Conservation (phyloP, 768 basidiomycete genomes). For the Tulasnella sp. region DNA sequence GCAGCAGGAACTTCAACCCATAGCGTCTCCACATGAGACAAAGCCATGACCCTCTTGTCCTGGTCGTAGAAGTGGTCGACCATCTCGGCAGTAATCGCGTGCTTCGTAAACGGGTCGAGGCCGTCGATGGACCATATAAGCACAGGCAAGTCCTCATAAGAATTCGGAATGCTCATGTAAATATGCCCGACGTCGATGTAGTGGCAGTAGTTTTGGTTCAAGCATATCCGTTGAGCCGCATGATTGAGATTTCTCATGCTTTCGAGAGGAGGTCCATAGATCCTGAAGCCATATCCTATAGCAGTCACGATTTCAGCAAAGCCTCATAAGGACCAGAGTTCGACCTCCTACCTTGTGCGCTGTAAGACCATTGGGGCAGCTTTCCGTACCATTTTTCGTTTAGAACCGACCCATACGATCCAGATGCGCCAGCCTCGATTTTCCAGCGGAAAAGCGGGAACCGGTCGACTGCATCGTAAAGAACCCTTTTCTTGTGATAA, state of each 20-base stretch:
- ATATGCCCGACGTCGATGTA: background rate
- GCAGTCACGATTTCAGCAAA: background rate
- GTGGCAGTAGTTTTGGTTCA: background rate
- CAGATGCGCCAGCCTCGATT: background rate
- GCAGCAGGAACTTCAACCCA: background rate
- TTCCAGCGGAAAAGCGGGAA: background rate
- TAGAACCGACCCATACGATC: too few species aligned
- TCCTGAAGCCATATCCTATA: background rate
- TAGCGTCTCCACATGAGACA: background rate
- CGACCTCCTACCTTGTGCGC: background rate
- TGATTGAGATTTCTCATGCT: background rate
- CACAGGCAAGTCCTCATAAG: background rate
- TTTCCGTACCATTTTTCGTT: background rate
- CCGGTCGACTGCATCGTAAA: background rate
- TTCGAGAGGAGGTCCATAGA: background rate
- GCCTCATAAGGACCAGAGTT: background rate
- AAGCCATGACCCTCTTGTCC: background rate
- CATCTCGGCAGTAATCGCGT: background rate
- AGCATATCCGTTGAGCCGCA: background rate
- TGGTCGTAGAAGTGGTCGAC: background rate
- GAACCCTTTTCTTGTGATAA: background rate
- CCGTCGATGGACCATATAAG: background rate
- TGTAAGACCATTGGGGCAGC: background rate
- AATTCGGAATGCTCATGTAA: background rate
- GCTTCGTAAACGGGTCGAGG: background rate